Evolutionary conservation across 441 rosid genomes (phyloP).

Genomic region (Corymbia citriodora): DNA sequence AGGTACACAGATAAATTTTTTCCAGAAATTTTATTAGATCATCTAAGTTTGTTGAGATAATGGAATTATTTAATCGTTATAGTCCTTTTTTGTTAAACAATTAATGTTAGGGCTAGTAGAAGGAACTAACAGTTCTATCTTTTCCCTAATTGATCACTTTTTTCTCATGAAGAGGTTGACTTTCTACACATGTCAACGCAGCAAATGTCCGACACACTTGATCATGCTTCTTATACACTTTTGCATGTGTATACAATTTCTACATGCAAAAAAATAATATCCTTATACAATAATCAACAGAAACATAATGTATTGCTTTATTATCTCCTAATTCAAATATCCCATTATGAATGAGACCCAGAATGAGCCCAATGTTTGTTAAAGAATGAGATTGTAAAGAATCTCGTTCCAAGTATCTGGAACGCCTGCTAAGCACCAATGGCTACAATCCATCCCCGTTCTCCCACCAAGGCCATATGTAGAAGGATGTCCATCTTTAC

Average conservation of each 20-base stretch:
- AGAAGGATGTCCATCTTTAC: slow-evolving; percentile 93
- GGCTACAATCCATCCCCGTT: slow-evolving; percentile 68
- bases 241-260: background rate
- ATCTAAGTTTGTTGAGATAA: background rate
- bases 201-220: background rate
- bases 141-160: background rate
- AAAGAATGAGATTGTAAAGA: slow-evolving; percentile 57
- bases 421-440: slow-evolving; percentile 91
- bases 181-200: background rate
- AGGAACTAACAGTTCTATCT: background rate
- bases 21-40: background rate
- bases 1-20: background rate
- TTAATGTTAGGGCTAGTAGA: background rate
- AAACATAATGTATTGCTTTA: background rate
- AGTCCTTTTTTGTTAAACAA: background rate
- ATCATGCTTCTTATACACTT: background rate
- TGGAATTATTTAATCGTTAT: background rate
- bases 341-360: background rate
- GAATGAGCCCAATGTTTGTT: background rate
- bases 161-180: background rate
- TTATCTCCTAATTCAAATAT: background rate
- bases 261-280: background rate
- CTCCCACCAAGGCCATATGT: slow-evolving; percentile 49
- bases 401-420: slow-evolving; percentile 92
- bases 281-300: background rate